Base-by-base conservation (phyloP, 2,329 filamentous ascomycete species). In the Ceratocystis alfenasii region DNA sequence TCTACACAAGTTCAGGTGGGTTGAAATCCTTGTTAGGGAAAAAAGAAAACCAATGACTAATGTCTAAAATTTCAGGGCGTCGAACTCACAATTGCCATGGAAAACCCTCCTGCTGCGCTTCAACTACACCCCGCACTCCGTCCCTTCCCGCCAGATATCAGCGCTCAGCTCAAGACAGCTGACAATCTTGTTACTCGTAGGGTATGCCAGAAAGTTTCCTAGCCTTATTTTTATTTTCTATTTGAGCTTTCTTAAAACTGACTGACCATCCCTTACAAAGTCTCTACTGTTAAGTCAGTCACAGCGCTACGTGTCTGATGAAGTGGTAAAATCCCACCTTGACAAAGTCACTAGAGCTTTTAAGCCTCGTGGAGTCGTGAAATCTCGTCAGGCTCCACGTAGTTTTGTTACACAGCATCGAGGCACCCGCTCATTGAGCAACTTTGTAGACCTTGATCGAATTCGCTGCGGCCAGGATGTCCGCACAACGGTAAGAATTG, bases 401-500 rank as follows among this genome's bases (percentile, higher is more conserved):
- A 25, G 2, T 30, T 36, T 30, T 17, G 55, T 17, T 22, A 36
- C 55, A 6, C 55, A 59, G 5, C 30, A 30, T 12, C 28, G 55
- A 59, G 55, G 55, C 33, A 75, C 79, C 57, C 69, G 71, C 59
- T 75, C 74, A 8, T 12, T 30, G 62, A 53, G 46, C 25, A 50
- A 50, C 25, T 63, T 53, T 33, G 84, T 87, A 4, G 84, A 87
- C 68, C 78, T 84, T 61, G 76, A 77, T 66, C 78, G 80, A n/a
- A 86, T 63, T 63, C 22, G n/a, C 44, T 48, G 12, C n/a, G 62
- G 62, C 15, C 62, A 63, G 25, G 88, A 91, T 72, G 87, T 90
- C 67, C 83, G 88, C 63, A 90, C 88, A 7, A 91, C 87, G 0
- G 87, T 89, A 77, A 75, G 82, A 59, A n/a, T 76, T 30, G 20